Evolutionary conservation across 78 protist species (phyloP).

Genomic region (Anaeramoeba flamelloides): DNA sequence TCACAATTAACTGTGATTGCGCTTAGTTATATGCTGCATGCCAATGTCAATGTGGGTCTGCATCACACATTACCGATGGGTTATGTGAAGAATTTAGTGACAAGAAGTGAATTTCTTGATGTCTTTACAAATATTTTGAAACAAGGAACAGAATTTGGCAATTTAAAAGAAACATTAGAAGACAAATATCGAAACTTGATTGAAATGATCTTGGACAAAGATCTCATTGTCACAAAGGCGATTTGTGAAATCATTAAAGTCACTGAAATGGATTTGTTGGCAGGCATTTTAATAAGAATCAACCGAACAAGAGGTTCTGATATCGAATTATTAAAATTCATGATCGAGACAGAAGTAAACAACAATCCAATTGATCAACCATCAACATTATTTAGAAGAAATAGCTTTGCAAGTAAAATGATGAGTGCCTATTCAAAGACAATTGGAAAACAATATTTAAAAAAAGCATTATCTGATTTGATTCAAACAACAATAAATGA

Average conservation of each 20-base stretch:
- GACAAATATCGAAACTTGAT: not conserved
- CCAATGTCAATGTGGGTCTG: not conserved
- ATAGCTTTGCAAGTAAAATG: not conserved
- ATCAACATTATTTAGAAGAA: not conserved
- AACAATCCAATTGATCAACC: not conserved
- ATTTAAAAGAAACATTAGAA: not conserved
- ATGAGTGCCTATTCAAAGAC: not conserved
- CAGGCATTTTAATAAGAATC: not conserved
- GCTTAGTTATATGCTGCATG: not conserved
- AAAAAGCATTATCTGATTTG: not conserved
- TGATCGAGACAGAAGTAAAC: not conserved
- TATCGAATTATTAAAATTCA: not conserved
- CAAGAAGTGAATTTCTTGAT: not conserved
- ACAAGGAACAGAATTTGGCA: constrained; percentile 2
- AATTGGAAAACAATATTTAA: not conserved
- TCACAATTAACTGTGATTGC: not conserved
- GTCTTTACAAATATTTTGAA: not conserved
- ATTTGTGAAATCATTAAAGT: not conserved
- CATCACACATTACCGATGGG: not conserved
- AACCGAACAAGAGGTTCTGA: not conserved
- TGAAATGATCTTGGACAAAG: not conserved
- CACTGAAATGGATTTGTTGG: not conserved
- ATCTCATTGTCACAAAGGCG: not conserved
- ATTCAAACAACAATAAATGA: not conserved
- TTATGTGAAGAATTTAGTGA: not conserved